Evolutionary conservation across 805 yeast genomes (phyloP).

Genomic region (Ogataea philodendri): DNA sequence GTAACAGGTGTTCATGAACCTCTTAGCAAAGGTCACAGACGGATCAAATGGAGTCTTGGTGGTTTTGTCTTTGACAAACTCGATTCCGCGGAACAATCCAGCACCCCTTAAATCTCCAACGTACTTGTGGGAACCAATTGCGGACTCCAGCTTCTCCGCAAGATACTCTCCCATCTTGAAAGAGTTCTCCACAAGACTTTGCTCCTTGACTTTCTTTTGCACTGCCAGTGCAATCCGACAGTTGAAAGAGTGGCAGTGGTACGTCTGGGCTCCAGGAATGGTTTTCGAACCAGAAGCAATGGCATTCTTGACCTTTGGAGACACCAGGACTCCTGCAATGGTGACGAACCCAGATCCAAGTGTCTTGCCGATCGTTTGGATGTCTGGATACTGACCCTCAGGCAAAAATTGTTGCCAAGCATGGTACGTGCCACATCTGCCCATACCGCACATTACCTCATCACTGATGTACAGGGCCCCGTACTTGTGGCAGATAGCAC

Average conservation of each 20-base stretch:
- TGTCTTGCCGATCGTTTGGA: conserved; percentile 47
- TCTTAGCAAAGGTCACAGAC: conserved; percentile 31
- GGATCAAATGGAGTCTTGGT: conserved; percentile 46
- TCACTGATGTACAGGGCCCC: conserved; percentile 47
- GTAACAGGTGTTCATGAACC: conserved; percentile 35
- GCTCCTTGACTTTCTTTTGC: conserved; percentile 39
- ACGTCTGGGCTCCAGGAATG: conserved; percentile 46
- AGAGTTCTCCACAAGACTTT: conserved; percentile 39
- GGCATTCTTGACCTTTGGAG: conserved; percentile 40
- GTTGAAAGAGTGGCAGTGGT: conserved; percentile 45
- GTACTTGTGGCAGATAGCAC: conserved; percentile 48
- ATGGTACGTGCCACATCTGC: conserved; percentile 46
- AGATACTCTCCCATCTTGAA: conserved; percentile 44
- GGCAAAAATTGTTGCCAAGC: conserved; percentile 32
- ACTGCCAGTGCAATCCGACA: conserved; percentile 44
- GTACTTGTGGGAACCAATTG: conserved; percentile 32
- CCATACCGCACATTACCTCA: conserved; percentile 56
- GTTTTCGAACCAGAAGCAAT: conserved; percentile 37
- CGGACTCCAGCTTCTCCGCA: conserved; percentile 35
- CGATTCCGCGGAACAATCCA: conserved; percentile 56
- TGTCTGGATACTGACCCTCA: conserved; percentile 40
- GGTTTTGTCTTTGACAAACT: conserved; percentile 44
- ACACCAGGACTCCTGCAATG: conserved; percentile 43
- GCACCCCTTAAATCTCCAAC: conserved; percentile 54
- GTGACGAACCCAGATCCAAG: conserved; percentile 49